Conservation (phyloP, 192 early-diverging fungal genomes). For the Funneliformis geosporum region DNA sequence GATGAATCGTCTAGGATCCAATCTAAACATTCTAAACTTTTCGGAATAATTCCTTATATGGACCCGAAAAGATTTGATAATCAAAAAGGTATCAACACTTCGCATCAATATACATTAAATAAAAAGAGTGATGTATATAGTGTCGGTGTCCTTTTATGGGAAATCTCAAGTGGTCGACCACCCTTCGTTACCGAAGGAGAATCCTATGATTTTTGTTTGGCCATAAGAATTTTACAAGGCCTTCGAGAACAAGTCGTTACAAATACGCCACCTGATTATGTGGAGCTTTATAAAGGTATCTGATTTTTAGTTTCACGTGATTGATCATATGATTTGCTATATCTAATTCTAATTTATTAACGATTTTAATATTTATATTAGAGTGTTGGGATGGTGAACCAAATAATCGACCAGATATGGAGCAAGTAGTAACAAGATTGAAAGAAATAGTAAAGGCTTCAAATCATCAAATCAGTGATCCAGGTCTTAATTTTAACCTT, state of each 20-base stretch:
- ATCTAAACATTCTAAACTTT: too few species aligned
- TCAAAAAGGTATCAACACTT: not conserved
- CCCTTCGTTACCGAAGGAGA: not conserved
- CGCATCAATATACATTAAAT: not conserved
- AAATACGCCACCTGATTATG: not conserved
- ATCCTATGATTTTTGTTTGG: not conserved
- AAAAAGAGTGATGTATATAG: not conserved
- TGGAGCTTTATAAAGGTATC: not conserved
- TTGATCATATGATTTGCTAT: too few species aligned
- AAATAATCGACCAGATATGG: not conserved
- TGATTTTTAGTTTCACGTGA: too few species aligned
- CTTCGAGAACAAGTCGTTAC: not conserved
- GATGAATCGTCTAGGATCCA: too few species aligned
- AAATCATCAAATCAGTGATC: not conserved
- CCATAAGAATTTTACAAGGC: not conserved
- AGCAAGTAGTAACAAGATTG: not conserved
- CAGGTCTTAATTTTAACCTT: too few species aligned
- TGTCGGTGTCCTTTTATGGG: not conserved
- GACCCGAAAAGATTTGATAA: not conserved
- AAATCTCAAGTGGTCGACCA: not conserved
- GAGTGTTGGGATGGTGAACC: not conserved
- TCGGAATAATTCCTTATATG: not conserved
- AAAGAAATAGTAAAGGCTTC: not conserved
- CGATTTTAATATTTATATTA: not conserved
- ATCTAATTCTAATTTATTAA: too few species aligned